Evolutionary conservation across 192 early-diverging fungal species (phyloP).

Genomic region (Chytriomyces hyalinus): DNA sequence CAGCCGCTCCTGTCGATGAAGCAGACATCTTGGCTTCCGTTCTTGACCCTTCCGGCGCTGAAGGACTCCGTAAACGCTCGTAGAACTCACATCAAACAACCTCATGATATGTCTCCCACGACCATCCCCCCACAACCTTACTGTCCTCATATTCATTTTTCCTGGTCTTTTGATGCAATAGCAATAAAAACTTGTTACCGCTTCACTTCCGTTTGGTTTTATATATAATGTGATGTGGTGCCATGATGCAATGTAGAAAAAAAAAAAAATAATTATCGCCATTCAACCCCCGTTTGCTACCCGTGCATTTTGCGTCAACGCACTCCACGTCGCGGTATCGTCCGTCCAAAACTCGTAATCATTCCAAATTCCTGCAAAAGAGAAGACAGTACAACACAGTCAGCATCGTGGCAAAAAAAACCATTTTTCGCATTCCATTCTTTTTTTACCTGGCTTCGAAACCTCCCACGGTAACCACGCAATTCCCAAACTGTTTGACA

Average conservation of each 20-base stretch:
- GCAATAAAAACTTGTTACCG: neutral
- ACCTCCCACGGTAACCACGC: conserved; percentile 35
- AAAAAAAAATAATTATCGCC: neutral
- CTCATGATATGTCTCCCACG: too few relatives aligned
- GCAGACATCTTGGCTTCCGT: neutral
- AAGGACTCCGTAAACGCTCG: neutral
- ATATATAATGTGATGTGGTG: neutral
- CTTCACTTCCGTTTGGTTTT: neutral
- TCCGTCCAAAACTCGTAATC: conserved; percentile 40
- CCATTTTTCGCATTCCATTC: too few relatives aligned
- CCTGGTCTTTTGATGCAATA: neutral
- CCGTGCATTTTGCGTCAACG: neutral
- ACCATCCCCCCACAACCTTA: too few relatives aligned
- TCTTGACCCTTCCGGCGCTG: neutral
- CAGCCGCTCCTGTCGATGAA: neutral
- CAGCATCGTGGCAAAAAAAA: too few relatives aligned
- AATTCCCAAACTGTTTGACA: conserved; percentile 17
- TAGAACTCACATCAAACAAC: too few relatives aligned
- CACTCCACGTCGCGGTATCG: conserved; percentile 6
- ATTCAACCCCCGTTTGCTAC: neutral
- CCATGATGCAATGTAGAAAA: neutral
- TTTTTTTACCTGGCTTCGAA: neutral
- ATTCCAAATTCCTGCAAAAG: neutral
- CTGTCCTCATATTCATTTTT: neutral
- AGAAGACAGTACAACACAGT: too few relatives aligned